A percentile compares a stretch with the other conserved stretches of the same genome.
phyloP scores from a whole-genome alignment of 805 yeast genomes.

The Yarrowia osloensis region DNA sequence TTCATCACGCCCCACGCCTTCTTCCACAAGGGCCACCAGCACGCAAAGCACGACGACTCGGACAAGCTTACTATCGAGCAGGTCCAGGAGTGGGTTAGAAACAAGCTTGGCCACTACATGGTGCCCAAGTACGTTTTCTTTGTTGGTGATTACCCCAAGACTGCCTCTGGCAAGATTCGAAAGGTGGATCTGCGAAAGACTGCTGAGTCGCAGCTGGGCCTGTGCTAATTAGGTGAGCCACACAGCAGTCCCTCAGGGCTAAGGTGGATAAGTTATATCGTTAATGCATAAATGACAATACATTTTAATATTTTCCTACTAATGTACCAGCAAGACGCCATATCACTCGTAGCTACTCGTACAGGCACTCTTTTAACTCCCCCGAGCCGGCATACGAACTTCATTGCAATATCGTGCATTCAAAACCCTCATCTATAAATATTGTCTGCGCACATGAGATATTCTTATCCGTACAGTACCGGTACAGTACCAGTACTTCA shows the following conservation, averaged over 20 bases:
- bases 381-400: too few relatives aligned
- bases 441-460: too few relatives aligned
- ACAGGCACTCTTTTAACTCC: too few relatives aligned
- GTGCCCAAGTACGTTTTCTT: slow-evolving; percentile 38
- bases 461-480: too few relatives aligned
- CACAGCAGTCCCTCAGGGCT: neutral
- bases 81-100: slow-evolving; percentile 35
- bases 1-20: slow-evolving; percentile 35
- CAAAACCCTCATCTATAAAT: too few relatives aligned
- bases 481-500: too few relatives aligned
- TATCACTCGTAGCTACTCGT: too few relatives aligned
- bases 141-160: slow-evolving; percentile 40
- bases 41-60: slow-evolving; percentile 25
- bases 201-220: slow-evolving; percentile 31
- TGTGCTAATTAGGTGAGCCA: neutral
- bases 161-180: slow-evolving; percentile 41
- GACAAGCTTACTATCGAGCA: slow-evolving; percentile 32
- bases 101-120: slow-evolving; percentile 40
- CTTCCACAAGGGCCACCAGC: slow-evolving; percentile 31
- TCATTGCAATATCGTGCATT: too few relatives aligned
- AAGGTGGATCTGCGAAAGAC: slow-evolving; percentile 39
- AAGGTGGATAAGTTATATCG: slow-evolving; percentile 2
- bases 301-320: too few relatives aligned
- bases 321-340: too few relatives aligned
- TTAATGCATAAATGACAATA: neutral